Evolutionary conservation across 2,329 filamentous ascomycete species (phyloP), one percentile per base, ranked within the genome.

Genomic region (Ophiostoma novo-ulmi): DNA sequence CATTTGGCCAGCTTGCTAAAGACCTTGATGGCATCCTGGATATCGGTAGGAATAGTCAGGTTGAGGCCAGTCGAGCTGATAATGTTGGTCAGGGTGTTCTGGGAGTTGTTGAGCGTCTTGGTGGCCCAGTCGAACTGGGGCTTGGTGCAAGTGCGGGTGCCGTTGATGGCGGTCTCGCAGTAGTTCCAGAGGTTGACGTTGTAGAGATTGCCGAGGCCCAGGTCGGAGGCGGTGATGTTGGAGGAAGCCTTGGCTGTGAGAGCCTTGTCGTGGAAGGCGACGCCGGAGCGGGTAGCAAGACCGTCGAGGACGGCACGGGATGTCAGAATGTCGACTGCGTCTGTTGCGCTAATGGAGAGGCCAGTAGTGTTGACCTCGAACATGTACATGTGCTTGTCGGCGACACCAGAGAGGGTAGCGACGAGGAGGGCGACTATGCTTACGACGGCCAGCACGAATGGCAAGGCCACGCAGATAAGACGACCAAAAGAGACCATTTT

Each of bases 171-270:
- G 69, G 85, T 88, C 71, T 83, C 82, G 86, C 95, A 98, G 85
- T 93, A 97, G 78, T 91, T 91, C 91, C 92, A 97, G 52, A 98
- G 85, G 77, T 87, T 88, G 77, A 98, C 84, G 73, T 91, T 86
- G 85, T 97, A 98, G 77, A 88, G 84, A 78, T 94, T 88, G 76
- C 85, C 87, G 72, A 97, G 85, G 70, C 86, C 83, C 63, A 92
- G 83, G 35, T 86, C 80, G 1, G 78, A 74, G 8, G 86, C 87
- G 4, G 85, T 88, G 76, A 89, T 83, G 80, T 87, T 88, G 74
- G 26, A 52, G 20, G 63, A 74, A 70, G 41, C 69, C 44, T 74
- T 71, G 38, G 17, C 26, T 31, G 41, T 66, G 38, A 72, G 70
- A 26, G 63, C 41, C n/a, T 63, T 35, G 71, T 72, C 68, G 65